Base-by-base conservation (phyloP, 2,329 filamentous ascomycete genomes). In the Emericellopsis atlantica region DNA sequence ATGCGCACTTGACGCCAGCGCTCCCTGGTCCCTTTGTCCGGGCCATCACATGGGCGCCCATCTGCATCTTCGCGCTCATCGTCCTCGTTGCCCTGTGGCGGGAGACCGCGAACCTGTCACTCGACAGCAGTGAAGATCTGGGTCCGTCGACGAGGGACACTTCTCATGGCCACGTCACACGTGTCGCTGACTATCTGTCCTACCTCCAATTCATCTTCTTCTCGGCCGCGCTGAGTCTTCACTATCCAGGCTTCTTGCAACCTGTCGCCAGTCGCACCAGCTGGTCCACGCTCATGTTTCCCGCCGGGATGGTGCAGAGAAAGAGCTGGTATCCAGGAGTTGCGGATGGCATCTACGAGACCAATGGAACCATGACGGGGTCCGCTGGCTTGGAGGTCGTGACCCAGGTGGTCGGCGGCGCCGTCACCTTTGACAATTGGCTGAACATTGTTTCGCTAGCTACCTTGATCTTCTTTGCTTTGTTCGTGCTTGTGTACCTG, bases 181-280 rank as follows among this genome's bases (percentile, higher is more conserved):
- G 36, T 4, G 33, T 57, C 3, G 53, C 51, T 11, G 49, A 87
- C 52, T 87, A 81, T 51, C 62, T 88, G 31, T 78, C 84, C 50
- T 86, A 87, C 54, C 72, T 88, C 11, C 83, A 88, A 51, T 87
- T 85, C 52, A 68, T 83, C 39, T 79, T 86, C 36, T 64, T 88
- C 44, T 77, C 81, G 0, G 81, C 80, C 4, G 74, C 76, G 12
- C 63, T 88, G 37, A 81, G 74, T n/a, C 58, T 88, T 40, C 70
- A 74, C 35, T 86, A 86, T 48, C 83, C 83, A 0, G 83, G 82
- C 1, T 88, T 78, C 51, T 82, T 79, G 46, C 81, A 84, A 47
- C 82, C 83, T 1, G 76, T 76, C 1, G 69, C 82, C 31, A 81
- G 80, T 49, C 72, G 76, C 44, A 69, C 71, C 2, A 73, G 72